phyloP scores from a whole-genome alignment of 192 early-diverging fungal species.

The Gryganskiella cystojenkinii region DNA sequence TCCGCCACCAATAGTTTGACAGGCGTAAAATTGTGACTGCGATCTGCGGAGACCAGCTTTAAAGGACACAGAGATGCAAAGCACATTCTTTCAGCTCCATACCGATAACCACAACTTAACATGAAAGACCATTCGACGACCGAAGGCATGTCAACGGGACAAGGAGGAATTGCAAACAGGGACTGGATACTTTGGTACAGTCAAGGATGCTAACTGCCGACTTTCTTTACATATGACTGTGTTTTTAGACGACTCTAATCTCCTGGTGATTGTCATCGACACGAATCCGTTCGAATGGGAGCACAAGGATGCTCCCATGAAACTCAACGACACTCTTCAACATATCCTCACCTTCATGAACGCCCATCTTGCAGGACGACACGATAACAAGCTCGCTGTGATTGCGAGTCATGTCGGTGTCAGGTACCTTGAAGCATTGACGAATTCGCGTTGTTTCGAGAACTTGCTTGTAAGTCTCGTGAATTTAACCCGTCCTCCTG shows the following conservation, averaged over 20 bases:
- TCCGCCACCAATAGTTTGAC: too few relatives aligned
- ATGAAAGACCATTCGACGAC: constrained; percentile 47
- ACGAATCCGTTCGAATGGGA: constrained; percentile 85
- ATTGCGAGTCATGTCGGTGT: constrained; percentile 77
- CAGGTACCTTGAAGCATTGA: constrained; percentile 55
- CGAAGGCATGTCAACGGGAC: constrained; percentile 30
- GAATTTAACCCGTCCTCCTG: neutral
- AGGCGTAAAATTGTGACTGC: too few relatives aligned
- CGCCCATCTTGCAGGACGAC: constrained; percentile 89
- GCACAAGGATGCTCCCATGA: constrained; percentile 55
- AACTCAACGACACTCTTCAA: constrained; percentile 75
- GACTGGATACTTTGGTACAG: too few relatives aligned
- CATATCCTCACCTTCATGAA: constrained; percentile 91
- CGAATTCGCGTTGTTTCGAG: neutral
- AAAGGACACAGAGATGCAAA: too few relatives aligned
- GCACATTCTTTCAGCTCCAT: too few relatives aligned
- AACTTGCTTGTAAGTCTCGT: neutral
- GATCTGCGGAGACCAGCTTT: too few relatives aligned
- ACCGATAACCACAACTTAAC: too few relatives aligned
- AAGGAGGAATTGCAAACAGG: too few relatives aligned
- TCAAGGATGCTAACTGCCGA: constrained; percentile 2
- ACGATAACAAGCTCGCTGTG: constrained; percentile 89
- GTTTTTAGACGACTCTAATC: constrained; percentile 74
- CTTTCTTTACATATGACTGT: neutral
- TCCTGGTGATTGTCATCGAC: constrained; percentile 87